Conservation (phyloP, 352 stramenopile genomes). For the Blastocystis sp. region DNA sequence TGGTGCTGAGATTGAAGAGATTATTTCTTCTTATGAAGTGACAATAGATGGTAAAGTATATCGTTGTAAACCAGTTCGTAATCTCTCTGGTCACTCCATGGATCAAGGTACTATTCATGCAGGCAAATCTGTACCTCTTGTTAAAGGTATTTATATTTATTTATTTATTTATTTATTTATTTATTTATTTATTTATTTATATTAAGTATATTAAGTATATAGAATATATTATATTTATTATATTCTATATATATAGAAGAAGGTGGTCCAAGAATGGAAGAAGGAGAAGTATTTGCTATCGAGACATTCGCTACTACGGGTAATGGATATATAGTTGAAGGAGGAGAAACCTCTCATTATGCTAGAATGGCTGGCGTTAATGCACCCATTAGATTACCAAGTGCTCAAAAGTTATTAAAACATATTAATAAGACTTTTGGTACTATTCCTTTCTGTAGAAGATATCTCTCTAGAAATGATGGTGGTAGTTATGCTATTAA, state of each 20-base stretch:
- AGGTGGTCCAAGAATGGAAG: slow-evolving; percentile 81
- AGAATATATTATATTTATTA: too few relatives aligned
- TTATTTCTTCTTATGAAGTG: slow-evolving; percentile 90
- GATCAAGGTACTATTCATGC: slow-evolving; percentile 79
- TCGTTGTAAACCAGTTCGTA: slow-evolving; percentile 73
- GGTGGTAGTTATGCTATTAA: slow-evolving; percentile 73
- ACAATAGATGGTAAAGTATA: slow-evolving; percentile 80
- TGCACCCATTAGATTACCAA: slow-evolving; percentile 67
- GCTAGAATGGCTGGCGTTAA: slow-evolving; percentile 56
- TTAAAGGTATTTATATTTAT: slow-evolving; percentile 53
- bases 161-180: too few relatives aligned
- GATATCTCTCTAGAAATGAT: slow-evolving; percentile 85
- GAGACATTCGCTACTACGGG: slow-evolving; percentile 77
- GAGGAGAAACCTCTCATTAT: slow-evolving; percentile 13
- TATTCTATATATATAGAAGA: slow-evolving; percentile 41
- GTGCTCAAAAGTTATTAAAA: slow-evolving; percentile 73
- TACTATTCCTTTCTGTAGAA: slow-evolving; percentile 84
- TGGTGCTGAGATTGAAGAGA: slow-evolving; percentile 74
- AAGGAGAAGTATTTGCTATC: slow-evolving; percentile 86
- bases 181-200: too few relatives aligned
- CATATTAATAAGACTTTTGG: slow-evolving; percentile 97
- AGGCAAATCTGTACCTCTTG: slow-evolving; percentile 85
- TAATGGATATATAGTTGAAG: slow-evolving; percentile 44
- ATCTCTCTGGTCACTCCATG: slow-evolving; percentile 94
- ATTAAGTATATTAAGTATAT: too few relatives aligned